Evolutionary conservation across 2,329 filamentous ascomycete genomes (phyloP), one percentile per base, ranked within the genome.

Genomic region (Alternaria panax): DNA sequence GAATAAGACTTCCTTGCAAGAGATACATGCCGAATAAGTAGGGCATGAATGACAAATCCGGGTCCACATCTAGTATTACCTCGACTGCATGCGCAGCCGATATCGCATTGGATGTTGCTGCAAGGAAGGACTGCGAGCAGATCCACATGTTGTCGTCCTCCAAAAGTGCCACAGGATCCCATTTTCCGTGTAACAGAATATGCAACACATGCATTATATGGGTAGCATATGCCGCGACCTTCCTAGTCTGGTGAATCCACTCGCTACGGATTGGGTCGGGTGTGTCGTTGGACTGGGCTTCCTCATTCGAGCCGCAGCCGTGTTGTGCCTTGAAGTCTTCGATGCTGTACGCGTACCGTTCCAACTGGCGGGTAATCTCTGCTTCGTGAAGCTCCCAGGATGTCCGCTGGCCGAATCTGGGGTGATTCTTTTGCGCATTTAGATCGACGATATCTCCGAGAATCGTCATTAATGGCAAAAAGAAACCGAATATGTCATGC

Each of bases 11-110:
- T 14, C 93, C 93, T 74, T 97, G 93, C 16, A 97, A 82, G 5
- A 97, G 83, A 76, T 97, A 97, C 72, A 97, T 94, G 61, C 93
- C 93, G 69, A 96, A 97, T 81, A 97, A 94, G 82, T 96, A 97
- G 4, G 93, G 93, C 92, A 97, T 97, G 78, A 96, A 96, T 74
- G 93, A 93, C 40, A 97, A 83, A 61, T 94, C 92, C 0, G 93
- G 92, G 72, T 97, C 93, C 72, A 92, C 92, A 70, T 96, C 92
- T 45, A 97, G 86, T 52, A 97, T 95, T 65, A 92, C 89, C 66
- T 87, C 88, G 60, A 96, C 92, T 7, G 93, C 92, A 79, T 96
- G 92, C 5, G 93, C 93, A 1, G 93, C 93, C 18, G 90, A 90
- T 14, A 97, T 92, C 12, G 93, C 93, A 75, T 97, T 93, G 20